These are phyloP conservation scores for Hyphopichia fennica DNA, from an alignment of 1,139 yeast genomes.

Conservation along the genomic window DNA sequence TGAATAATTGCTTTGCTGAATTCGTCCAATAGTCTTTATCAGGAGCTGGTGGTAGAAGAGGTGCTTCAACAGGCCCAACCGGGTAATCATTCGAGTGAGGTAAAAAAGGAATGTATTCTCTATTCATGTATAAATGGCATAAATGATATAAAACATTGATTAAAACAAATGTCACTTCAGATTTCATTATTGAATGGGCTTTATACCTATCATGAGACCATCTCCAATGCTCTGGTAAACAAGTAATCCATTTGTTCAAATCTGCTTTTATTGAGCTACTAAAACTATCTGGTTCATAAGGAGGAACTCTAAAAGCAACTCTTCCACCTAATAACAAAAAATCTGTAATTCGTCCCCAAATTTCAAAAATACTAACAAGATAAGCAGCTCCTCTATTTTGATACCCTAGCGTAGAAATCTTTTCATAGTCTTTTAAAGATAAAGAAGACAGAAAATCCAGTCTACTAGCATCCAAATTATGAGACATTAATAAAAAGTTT, in stretches of 20 bases:
- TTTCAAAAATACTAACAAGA: slow-evolving; percentile 2
- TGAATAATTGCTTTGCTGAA: slow-evolving; percentile 3
- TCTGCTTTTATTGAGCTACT: background rate
- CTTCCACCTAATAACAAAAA: slow-evolving; percentile 5
- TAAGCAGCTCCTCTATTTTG: slow-evolving; percentile 3
- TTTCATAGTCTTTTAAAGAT: background rate
- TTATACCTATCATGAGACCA: slow-evolving; percentile 4
- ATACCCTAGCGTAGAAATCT: background rate
- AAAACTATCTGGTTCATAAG: slow-evolving; percentile 3
- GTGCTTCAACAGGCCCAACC: slow-evolving; percentile 5
- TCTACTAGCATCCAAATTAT: background rate
- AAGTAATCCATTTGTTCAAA: background rate
- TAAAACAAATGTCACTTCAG: slow-evolving; percentile 5
- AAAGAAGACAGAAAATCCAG: background rate
- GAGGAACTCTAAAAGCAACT: slow-evolving; percentile 3
- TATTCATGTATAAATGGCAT: slow-evolving; percentile 4
- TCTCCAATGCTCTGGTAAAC: slow-evolving; percentile 6
- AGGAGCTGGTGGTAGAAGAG: slow-evolving; percentile 5
- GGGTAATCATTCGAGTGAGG: slow-evolving; percentile 6
- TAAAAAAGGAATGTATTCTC: slow-evolving; percentile 7
- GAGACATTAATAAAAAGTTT: slow-evolving; percentile 3
- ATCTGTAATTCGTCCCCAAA: slow-evolving; percentile 5
- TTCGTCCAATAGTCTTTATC: slow-evolving; percentile 4
- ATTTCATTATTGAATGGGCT: slow-evolving; percentile 4
- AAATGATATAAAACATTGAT: slow-evolving; percentile 4